Conservation (phyloP, 495 filamentous ascomycete species). For the Penicillium crystallinum region DNA sequence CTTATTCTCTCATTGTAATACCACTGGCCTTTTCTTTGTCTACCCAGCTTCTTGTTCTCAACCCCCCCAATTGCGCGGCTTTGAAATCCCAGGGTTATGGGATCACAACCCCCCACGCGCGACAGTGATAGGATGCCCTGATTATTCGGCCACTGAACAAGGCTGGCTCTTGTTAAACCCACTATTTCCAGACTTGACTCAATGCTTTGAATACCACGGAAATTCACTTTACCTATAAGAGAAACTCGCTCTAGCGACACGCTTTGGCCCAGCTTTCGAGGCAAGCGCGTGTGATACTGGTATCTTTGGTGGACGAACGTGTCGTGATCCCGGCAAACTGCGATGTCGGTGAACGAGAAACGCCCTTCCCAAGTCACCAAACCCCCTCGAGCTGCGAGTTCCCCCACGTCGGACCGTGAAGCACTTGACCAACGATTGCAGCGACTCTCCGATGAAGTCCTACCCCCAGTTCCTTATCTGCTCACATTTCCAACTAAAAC, state of each 20-base stretch:
- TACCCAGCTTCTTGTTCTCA: background rate
- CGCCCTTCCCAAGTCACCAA: slow-evolving; percentile 28
- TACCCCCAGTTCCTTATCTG: slow-evolving; percentile 46
- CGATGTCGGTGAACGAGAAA: slow-evolving; percentile 44
- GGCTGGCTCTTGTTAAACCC: slow-evolving; percentile 1
- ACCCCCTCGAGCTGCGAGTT: slow-evolving; percentile 18
- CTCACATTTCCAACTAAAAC: slow-evolving; percentile 43
- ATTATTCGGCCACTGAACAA: slow-evolving; percentile 12
- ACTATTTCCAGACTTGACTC: slow-evolving; percentile 3
- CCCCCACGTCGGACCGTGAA: slow-evolving; percentile 26
- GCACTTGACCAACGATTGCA: slow-evolving; percentile 38
- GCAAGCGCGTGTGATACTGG: slow-evolving; percentile 6
- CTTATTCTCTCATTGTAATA: slow-evolving; percentile 2
- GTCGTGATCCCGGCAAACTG: slow-evolving; percentile 28
- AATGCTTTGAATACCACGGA: slow-evolving; percentile 14
- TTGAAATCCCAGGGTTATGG: slow-evolving; percentile 3
- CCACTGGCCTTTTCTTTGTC: background rate
- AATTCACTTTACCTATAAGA: background rate
- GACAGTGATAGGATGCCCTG: slow-evolving; percentile 15
- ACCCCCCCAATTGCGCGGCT: slow-evolving; percentile 1
- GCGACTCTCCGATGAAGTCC: slow-evolving; percentile 40
- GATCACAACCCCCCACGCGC: slow-evolving; percentile 3
- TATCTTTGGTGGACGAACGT: slow-evolving; percentile 18
- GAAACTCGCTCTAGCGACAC: slow-evolving; percentile 1
- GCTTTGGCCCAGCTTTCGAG: background rate